Evolutionary conservation across 768 basidiomycete species (phyloP).

Genomic region (Mycena filopes): DNA sequence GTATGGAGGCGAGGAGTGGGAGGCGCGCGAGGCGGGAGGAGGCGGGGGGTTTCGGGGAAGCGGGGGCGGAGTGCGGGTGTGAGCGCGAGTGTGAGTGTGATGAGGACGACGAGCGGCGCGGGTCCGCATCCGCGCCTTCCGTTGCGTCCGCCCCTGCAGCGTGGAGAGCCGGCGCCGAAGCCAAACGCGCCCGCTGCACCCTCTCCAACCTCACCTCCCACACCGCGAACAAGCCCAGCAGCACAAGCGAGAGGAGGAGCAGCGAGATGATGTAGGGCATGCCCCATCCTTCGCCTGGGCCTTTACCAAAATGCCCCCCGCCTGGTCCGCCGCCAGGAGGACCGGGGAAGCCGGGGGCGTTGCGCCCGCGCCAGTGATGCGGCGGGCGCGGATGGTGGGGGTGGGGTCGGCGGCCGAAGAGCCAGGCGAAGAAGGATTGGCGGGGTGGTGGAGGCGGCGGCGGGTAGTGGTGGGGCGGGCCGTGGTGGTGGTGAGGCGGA

Average conservation of each 20-base stretch:
- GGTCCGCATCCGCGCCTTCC: background rate
- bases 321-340: background rate
- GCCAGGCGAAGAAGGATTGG: background rate
- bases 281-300: slow-evolving; percentile 52
- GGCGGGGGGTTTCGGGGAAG: background rate
- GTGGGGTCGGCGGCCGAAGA: background rate
- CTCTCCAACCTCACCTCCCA: no score
- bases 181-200: slow-evolving; percentile 42
- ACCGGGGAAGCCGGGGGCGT: background rate
- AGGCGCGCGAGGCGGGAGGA: slow-evolving; percentile 40
- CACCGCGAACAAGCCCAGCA: slow-evolving; percentile 68
- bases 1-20: slow-evolving; percentile 50
- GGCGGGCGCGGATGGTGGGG: background rate
- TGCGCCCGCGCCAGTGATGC: background rate
- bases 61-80: slow-evolving; percentile 27
- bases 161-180: background rate
- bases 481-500: background rate
- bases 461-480: background rate
- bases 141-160: background rate
- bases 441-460: background rate
- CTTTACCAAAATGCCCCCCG: slow-evolving; percentile 52
- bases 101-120: slow-evolving; percentile 45
- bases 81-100: slow-evolving; percentile 65
- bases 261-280: slow-evolving; percentile 68
- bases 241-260: slow-evolving; percentile 68